Evolutionary conservation across 352 stramenopile genomes (phyloP), one percentile per base, ranked within the genome.

Genomic region (Pilasporangium apinafurcum): DNA sequence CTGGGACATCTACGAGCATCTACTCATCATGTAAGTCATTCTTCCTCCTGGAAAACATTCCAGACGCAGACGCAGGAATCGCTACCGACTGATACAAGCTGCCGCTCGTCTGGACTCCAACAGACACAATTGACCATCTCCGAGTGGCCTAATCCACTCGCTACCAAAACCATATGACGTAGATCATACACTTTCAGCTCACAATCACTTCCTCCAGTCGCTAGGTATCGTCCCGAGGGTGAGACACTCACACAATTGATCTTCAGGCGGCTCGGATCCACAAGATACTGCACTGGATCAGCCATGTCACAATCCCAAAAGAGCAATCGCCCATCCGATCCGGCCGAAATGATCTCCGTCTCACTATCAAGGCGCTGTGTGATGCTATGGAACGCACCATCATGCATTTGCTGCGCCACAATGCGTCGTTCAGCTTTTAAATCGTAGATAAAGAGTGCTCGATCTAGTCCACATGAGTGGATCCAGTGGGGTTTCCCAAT

Each of bases 371-470:
- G 49, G 6, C 89, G 82, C 61, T 97, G 90, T 5, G 79, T 79
- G 50, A 96, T 85, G 22, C 73, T 47, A 20, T 78, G 66, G 53
- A 97, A 92, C 28, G 70, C 75, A 8, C 77, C 74, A 21, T 84
- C 70, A n/a, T 76, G 73, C 9, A 86, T 57, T 57, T 93, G 73
- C 46, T 96, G 83, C 1, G 66, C 73, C 33, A 95, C 68, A 44
- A 95, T 68, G 17, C 86, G 67, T 22, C 78, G 68, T 59, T 94
- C 79, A 46, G 56, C 87, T 38, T 87, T 85, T 37, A 97, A 68
- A 47, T 97, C 88, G 65, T 95, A 96, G 27, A 92, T 94, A 60
- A 97, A 91, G 8, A 96, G 64, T 17, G 82, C 69, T 32, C 86
- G 83, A 59, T 97, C 90, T 1, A 74, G 56, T 0, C 83, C 83